phyloP scores from a whole-genome alignment of 2,329 filamentous ascomycete species.

The Calonectria crousiana region DNA sequence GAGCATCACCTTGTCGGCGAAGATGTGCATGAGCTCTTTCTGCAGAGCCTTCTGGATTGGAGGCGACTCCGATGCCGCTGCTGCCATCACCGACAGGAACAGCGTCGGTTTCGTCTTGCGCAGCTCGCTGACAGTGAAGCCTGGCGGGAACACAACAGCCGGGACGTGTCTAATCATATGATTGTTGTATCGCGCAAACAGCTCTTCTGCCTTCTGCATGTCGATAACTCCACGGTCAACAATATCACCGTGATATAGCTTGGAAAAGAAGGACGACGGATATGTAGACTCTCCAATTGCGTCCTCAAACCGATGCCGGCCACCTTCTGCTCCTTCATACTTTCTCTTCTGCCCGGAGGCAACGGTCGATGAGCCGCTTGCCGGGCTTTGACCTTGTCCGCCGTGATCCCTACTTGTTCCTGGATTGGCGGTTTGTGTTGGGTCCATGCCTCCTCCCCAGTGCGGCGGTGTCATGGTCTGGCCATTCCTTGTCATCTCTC shows the following conservation, averaged over 20 bases:
- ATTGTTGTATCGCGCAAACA: constrained; percentile 70
- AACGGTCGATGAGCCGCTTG: constrained; percentile 19
- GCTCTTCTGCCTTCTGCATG: constrained; percentile 64
- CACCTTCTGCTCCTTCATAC: constrained; percentile 38
- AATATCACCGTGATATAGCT: constrained; percentile 57
- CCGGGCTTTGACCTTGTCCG: constrained; percentile 26
- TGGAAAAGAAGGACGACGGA: constrained; percentile 38
- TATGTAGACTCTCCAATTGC: constrained; percentile 28
- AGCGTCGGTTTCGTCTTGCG: constrained; percentile 72
- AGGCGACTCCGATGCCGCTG: constrained; percentile 69
- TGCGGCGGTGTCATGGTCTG: constrained; percentile 12
- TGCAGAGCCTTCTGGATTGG: constrained; percentile 72
- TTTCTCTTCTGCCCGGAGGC: constrained; percentile 49
- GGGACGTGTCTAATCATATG: constrained; percentile 73
- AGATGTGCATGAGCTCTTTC: constrained; percentile 76
- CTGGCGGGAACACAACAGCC: constrained; percentile 69
- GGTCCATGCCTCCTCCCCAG: constrained; percentile 33
- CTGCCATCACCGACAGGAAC: constrained; percentile 78
- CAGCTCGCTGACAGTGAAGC: constrained; percentile 66
- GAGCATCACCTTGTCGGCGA: constrained; percentile 81
- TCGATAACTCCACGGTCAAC: constrained; percentile 72
- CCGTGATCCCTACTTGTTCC: constrained; percentile 28
- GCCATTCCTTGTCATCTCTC: constrained; percentile 25
- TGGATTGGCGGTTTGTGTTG: constrained; percentile 26
- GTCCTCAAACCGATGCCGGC: constrained; percentile 30